A percentile compares a stretch with the other conserved stretches of the same genome.
phyloP scores from a whole-genome alignment of 2,329 filamentous ascomycete genomes.

The Claviceps humidiphila region DNA sequence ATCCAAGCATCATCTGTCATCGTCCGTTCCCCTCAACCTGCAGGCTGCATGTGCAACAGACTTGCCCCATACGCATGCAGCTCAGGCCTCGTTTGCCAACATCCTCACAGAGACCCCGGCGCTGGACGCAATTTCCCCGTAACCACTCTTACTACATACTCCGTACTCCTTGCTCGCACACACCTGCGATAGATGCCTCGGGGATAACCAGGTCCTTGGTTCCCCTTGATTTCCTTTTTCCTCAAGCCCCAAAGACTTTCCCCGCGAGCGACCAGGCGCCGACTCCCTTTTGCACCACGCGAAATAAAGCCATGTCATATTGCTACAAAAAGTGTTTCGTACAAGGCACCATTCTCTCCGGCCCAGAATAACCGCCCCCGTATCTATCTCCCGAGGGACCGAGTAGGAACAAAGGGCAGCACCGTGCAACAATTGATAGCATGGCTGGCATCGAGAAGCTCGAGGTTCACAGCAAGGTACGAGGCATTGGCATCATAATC shows the following conservation, averaged over 20 bases:
- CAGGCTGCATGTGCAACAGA: neutral
- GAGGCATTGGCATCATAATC: neutral
- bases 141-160: neutral
- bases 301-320: neutral
- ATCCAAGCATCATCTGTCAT: no score
- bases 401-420: neutral
- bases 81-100: neutral
- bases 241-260: neutral
- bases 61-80: neutral
- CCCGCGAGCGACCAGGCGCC: neutral
- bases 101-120: neutral
- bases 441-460: slow-evolving; percentile 97
- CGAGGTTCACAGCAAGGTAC: slow-evolving; percentile 91
- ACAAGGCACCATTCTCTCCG: neutral
- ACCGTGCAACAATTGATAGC: slow-evolving; percentile 3
- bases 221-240: neutral
- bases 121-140: no score
- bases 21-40: neutral
- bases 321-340: neutral
- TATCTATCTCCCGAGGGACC: neutral
- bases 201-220: neutral
- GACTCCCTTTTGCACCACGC: neutral
- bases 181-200: slow-evolving; percentile 1
- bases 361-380: neutral
- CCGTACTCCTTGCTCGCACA: neutral